Percentiles rank a stretch among this genome's conserved stretches.
These are phyloP conservation scores for Mycena polygramma DNA, from an alignment of 768 basidiomycete genomes.

Conservation along the genomic window DNA sequence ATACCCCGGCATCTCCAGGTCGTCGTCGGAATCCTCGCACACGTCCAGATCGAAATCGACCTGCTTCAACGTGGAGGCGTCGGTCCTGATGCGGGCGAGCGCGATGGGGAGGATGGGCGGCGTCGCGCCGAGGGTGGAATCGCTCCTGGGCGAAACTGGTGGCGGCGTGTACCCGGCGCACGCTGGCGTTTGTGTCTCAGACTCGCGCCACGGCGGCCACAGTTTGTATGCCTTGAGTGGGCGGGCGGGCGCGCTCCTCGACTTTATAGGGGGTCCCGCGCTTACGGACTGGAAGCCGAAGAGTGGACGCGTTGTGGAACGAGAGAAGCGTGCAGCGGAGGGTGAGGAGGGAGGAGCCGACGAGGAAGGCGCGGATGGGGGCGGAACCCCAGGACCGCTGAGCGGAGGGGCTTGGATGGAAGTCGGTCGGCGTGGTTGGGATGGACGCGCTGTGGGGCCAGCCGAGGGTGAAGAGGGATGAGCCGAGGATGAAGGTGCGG, in stretches of 20 bases:
- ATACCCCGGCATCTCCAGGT: not conserved
- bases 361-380: no score
- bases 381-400: not conserved
- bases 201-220: not conserved
- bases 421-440: not conserved
- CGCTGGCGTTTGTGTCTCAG: not conserved
- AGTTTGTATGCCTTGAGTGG: no score
- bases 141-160: constrained; percentile 23
- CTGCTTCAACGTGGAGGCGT: constrained; percentile 5
- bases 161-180: constrained; percentile 24
- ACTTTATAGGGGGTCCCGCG: no score
- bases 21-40: not conserved
- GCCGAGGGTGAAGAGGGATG: not conserved
- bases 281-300: no score
- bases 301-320: no score
- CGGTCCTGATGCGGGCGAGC: not conserved
- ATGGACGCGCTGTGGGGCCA: no score
- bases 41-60: not conserved
- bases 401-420: not conserved
- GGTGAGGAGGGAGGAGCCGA: not conserved
- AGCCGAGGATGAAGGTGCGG: not conserved
- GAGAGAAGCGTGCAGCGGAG: no score
- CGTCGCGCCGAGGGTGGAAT: constrained; percentile 23
- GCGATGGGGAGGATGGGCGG: constrained; percentile 1
- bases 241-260: no score